Evolutionary conservation across 352 stramenopile genomes (phyloP).

Genomic region (Phytophthora litchii): DNA sequence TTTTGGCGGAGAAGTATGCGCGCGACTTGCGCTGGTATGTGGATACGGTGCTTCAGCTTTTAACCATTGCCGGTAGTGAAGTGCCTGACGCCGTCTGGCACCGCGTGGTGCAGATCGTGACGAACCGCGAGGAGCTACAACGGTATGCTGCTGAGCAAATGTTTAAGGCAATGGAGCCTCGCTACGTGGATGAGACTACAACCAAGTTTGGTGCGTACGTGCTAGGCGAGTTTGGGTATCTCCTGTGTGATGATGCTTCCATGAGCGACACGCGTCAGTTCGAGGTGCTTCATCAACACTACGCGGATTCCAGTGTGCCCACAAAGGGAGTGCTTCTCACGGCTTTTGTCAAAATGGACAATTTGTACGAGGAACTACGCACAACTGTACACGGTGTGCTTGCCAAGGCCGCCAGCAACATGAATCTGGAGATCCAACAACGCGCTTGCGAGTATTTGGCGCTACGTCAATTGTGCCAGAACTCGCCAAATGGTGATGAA

Average conservation of each 20-base stretch:
- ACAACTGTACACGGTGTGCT: slow-evolving; percentile 93
- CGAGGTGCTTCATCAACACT: slow-evolving; percentile 97
- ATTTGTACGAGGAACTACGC: slow-evolving; percentile 83
- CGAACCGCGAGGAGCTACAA: slow-evolving; percentile 97
- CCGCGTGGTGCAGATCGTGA: slow-evolving; percentile 99
- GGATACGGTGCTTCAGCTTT: slow-evolving; percentile 97
- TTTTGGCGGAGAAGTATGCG: slow-evolving; percentile 98
- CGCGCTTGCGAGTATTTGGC: slow-evolving; percentile 96
- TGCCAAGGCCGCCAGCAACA: slow-evolving; percentile 92
- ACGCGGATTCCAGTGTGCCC: slow-evolving; percentile 74
- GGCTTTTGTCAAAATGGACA: slow-evolving; percentile 97
- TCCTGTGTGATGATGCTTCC: slow-evolving; percentile 87
- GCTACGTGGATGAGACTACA: slow-evolving; percentile 95
- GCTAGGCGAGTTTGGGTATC: slow-evolving; percentile 97
- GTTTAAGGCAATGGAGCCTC: slow-evolving; percentile 93
- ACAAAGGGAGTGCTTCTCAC: slow-evolving; percentile 95
- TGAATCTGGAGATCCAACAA: slow-evolving; percentile 98
- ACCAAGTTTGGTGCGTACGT: slow-evolving; percentile 96
- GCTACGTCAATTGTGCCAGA: slow-evolving; percentile 78
- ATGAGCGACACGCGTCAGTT: slow-evolving; percentile 96
- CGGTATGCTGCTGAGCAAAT: slow-evolving; percentile 95
- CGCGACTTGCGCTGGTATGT: slow-evolving; percentile 96
- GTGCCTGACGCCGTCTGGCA: slow-evolving; percentile 97
- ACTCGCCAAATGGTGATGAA: slow-evolving; percentile 46
- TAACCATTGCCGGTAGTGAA: slow-evolving; percentile 93